Conservation (phyloP, 192 early-diverging fungal genomes). For the Entomortierella beljakovae region DNA sequence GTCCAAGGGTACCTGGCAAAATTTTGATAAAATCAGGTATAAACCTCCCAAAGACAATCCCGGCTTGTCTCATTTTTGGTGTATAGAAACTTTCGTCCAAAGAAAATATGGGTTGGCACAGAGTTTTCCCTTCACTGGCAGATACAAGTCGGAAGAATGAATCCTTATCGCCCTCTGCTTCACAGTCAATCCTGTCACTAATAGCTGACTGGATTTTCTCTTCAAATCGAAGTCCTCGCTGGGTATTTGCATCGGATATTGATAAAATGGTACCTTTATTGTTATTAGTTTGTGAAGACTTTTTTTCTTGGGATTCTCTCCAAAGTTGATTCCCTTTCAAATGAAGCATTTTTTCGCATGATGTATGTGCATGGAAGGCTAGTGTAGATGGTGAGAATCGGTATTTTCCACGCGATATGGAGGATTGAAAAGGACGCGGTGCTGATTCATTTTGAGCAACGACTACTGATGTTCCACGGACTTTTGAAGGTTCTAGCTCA, state of each 20-base stretch:
- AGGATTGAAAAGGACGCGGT: too few species aligned
- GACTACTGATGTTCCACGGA: background rate
- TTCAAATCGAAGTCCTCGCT: conserved; percentile 29
- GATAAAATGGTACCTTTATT: background rate
- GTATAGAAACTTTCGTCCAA: conserved; percentile 33
- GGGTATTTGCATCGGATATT: conserved; percentile 17
- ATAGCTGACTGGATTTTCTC: conserved; percentile 11
- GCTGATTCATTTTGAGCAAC: background rate
- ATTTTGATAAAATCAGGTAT: conserved; percentile 44
- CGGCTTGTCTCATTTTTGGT: conserved; percentile 26
- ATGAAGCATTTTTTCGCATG: conserved; percentile 51
- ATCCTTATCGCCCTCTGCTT: conserved; percentile 27
- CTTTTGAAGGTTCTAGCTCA: background rate
- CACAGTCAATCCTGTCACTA: conserved; percentile 25
- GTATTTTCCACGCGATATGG: conserved; percentile 1
- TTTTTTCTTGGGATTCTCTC: background rate
- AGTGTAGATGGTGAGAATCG: conserved; percentile 43
- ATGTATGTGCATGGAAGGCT: conserved; percentile 38
- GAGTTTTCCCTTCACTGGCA: conserved; percentile 7
- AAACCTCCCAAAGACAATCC: conserved; percentile 43
- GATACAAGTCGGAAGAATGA: conserved; percentile 41
- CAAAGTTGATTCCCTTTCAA: conserved; percentile 33
- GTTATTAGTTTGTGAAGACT: background rate
- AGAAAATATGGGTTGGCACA: conserved; percentile 40
- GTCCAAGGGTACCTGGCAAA: conserved; percentile 10